A percentile compares a stretch with the other conserved stretches of the same genome.
Conservation (phyloP, 2,329 filamentous ascomycete species). For the Orbilia oligospora region DNA sequence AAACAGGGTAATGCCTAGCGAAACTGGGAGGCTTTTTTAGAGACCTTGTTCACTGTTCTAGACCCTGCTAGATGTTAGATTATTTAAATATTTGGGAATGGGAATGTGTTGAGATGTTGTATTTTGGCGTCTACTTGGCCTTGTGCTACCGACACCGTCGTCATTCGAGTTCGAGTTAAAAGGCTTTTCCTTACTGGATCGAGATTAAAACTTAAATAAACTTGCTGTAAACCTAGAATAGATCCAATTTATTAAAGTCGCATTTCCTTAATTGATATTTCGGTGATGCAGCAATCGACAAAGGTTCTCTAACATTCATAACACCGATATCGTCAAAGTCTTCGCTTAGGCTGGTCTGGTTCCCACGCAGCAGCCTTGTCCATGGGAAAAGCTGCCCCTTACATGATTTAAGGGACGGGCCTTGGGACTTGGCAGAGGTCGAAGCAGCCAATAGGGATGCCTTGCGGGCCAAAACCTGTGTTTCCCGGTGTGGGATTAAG, state of each 20-base stretch:
- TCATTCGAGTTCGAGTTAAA: neutral
- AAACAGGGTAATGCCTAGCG: neutral
- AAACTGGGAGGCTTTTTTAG: neutral
- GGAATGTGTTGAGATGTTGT: constrained; percentile 20
- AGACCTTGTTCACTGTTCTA: neutral
- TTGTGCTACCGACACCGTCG: neutral
- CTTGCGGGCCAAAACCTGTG: constrained; percentile 43
- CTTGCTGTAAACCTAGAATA: too few species aligned
- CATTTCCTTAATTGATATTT: neutral
- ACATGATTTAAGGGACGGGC: constrained; percentile 60
- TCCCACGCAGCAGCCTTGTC: constrained; percentile 43
- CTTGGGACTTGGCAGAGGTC: constrained; percentile 34
- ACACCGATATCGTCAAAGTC: neutral
- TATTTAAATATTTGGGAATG: neutral
- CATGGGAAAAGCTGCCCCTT: constrained; percentile 56
- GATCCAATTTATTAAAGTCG: neutral
- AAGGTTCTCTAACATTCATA: neutral
- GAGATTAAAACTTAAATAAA: too few species aligned
- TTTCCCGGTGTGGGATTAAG: constrained; percentile 52
- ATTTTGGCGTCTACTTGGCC: neutral
- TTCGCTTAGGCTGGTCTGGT: constrained; percentile 47
- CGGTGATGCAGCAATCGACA: neutral
- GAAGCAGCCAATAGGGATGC: constrained; percentile 36
- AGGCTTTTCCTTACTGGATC: too few species aligned
- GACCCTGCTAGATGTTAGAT: neutral